Base-by-base conservation (phyloP, 2,329 filamentous ascomycete species). In the Exserohilum rostratum region DNA sequence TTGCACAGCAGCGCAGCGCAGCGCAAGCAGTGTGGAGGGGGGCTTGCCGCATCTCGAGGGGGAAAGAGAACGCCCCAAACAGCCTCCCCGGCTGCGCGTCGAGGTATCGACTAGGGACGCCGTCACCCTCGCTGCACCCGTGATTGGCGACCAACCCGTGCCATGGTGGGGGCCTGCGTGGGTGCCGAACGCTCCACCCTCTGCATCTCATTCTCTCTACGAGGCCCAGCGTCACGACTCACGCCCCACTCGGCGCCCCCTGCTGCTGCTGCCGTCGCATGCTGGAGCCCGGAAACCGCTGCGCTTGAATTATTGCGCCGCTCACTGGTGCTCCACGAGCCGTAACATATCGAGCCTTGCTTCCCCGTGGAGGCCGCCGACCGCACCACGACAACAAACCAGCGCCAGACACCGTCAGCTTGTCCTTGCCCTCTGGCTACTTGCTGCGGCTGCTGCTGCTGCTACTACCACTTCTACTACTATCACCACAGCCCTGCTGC, bases 201-300 rank as follows among this genome's bases (percentile, higher is more conserved):
- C 43, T 46, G 45, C 59, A 59, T 55, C 59, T 58, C 59, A 60
- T 40, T 27, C 55, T 45, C 50, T 46, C 50, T 27, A 37, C 46
- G 50, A 35, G 35, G 39, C 49, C 50, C 50, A 55, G 52, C 56
- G 56, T 55, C 54, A 53, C 51, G 39, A 61, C 53, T 57, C 57
- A 53, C 61, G 58, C 59, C 60, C 62, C 60, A 53, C 63, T 52
- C 38, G 51, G 60, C 58, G 65, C 58, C 63, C 61, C 60, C 58
- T 55, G 63, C 65, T 58, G 58, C 58, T 55, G 63, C 65, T 58
- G 58, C 53, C 57, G 58, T 63, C 58, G 65, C 51, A 60, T 54
- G 65, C 60, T 66, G 60, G 54, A 58, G 58, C 53, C 50, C 57
- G 61, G 53, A 51, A 64, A 7, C 29, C 43, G 58, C 58, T 56